Percentiles rank a stretch among this genome's conserved stretches.
These are phyloP conservation scores for Claviceps paspali DNA, from an alignment of 2,329 filamentous ascomycete species.

Conservation along the genomic window DNA sequence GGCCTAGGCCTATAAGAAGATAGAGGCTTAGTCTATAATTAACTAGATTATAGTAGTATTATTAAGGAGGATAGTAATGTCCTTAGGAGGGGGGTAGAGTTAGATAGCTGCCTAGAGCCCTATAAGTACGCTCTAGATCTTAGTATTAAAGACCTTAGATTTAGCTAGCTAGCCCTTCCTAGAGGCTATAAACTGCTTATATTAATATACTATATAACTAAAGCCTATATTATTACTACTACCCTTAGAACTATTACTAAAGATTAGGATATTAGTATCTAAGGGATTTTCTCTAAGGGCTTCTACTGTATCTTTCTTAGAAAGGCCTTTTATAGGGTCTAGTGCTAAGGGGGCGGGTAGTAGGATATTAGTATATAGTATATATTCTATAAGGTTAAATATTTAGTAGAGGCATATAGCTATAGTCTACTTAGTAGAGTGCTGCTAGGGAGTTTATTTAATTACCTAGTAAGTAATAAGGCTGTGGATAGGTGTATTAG, in stretches of 20 bases:
- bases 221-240: background rate
- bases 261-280: background rate
- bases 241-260: background rate
- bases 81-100: background rate
- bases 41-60: background rate
- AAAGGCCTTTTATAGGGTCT: background rate
- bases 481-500: too few relatives aligned
- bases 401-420: background rate
- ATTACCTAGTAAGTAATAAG: too few relatives aligned
- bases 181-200: background rate
- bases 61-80: too few relatives aligned
- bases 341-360: background rate
- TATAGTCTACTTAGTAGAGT: too few relatives aligned
- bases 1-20: background rate
- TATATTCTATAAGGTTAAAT: background rate
- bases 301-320: background rate
- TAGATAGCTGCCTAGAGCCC: background rate
- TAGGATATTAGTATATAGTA: background rate
- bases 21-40: background rate
- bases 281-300: background rate
- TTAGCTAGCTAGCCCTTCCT: background rate
- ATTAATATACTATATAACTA: background rate
- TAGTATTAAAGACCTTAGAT: background rate
- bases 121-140: background rate
- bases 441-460: too few relatives aligned